Percentiles rank a stretch among this genome's conserved stretches.
phyloP scores from a whole-genome alignment of 2,329 filamentous ascomycete species.

The Fusarium sp. region DNA sequence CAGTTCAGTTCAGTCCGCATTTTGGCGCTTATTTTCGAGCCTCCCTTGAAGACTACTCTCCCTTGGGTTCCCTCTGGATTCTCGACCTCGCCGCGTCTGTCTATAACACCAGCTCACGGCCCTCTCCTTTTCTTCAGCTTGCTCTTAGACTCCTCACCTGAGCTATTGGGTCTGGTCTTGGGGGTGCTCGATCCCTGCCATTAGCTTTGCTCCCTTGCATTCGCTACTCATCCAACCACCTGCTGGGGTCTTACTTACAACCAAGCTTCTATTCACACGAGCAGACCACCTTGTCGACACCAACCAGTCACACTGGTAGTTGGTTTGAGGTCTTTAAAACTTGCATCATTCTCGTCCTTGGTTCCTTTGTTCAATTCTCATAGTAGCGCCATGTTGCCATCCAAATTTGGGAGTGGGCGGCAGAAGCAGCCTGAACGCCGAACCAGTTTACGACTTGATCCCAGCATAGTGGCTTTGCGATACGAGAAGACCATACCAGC shows the following conservation, averaged over 20 bases:
- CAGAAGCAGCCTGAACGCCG: slow-evolving; percentile 50
- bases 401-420: slow-evolving; percentile 55
- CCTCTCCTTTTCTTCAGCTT: slow-evolving; percentile 11
- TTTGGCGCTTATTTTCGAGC: slow-evolving; percentile 2
- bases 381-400: slow-evolving; percentile 48
- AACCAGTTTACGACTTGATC: slow-evolving; percentile 57
- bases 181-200: slow-evolving; percentile 21
- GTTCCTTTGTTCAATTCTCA: slow-evolving; percentile 16
- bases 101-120: slow-evolving; percentile 21
- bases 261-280: slow-evolving; percentile 11
- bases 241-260: slow-evolving; percentile 29
- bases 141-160: slow-evolving; percentile 8
- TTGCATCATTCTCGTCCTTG: slow-evolving; percentile 10
- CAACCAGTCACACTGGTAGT: slow-evolving; percentile 14
- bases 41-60: slow-evolving; percentile 31
- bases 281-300: slow-evolving; percentile 16
- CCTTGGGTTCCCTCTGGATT: slow-evolving; percentile 19
- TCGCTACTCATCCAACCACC: slow-evolving; percentile 16
- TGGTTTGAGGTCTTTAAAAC: slow-evolving; percentile 2
- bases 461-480: slow-evolving; percentile 62
- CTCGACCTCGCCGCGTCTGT: slow-evolving; percentile 5
- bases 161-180: slow-evolving; percentile 15
- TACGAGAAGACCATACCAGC: slow-evolving; percentile 70
- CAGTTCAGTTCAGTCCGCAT: slow-evolving; percentile 9
- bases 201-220: slow-evolving; percentile 35